A percentile compares a stretch with the other conserved stretches of the same genome.
phyloP scores from a whole-genome alignment of 176 grass and related monocot species.

The Phoenix dactylifera region DNA sequence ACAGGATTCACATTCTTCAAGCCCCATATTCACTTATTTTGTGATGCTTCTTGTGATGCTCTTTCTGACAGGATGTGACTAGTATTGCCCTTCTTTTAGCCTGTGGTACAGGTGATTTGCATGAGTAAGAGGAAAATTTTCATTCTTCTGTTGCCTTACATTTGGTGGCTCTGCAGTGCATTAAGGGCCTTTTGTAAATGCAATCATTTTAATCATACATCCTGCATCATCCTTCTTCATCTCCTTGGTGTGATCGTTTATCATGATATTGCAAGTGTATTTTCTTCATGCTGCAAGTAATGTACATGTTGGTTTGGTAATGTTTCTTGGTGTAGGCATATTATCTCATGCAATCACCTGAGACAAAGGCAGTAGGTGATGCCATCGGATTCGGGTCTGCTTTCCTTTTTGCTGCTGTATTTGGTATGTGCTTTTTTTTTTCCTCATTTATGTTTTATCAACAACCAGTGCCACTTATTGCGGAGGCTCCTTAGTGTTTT shows the following conservation, averaged over 20 bases:
- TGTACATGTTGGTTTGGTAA: neutral
- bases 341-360: conserved; percentile 89
- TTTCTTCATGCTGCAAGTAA: too few species aligned
- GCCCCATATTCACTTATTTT: too few species aligned
- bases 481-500: neutral
- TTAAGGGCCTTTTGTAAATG: too few species aligned
- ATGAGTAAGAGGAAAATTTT: too few species aligned
- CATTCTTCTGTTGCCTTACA: too few species aligned
- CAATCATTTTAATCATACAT: neutral
- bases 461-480: neutral
- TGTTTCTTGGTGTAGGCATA: conserved; percentile 37
- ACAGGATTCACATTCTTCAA: too few species aligned
- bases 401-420: conserved; percentile 71
- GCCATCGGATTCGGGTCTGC: conserved; percentile 79
- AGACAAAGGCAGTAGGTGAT: conserved; percentile 48
- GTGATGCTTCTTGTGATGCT: too few species aligned
- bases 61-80: too few species aligned
- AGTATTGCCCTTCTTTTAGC: too few species aligned
- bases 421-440: conserved; percentile 29
- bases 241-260: neutral
- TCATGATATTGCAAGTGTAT: too few species aligned
- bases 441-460: neutral
- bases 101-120: too few species aligned
- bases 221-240: neutral
- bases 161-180: too few species aligned